Base-by-base conservation (phyloP, 2,329 filamentous ascomycete genomes). In the Tympanopsis confertula region DNA sequence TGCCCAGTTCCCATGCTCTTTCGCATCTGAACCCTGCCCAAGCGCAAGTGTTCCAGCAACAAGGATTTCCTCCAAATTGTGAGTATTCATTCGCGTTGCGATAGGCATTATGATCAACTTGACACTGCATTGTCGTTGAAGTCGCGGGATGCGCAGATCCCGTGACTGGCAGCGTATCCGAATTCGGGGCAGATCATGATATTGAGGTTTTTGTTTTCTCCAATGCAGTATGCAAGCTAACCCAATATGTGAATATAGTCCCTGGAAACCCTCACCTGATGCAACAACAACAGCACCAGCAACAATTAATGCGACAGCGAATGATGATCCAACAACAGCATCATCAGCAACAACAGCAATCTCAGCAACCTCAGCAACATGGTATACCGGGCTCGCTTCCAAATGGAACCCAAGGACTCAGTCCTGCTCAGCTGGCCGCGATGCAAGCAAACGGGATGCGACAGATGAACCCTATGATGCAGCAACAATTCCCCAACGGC, bases 1-100 rank as follows among this genome's bases (percentile, higher is more conserved):
- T 63, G 40, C 70, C 68, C 19, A 75, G 68, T 52, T 65, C 68
- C 36, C 75, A 78, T 59, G 73, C 74, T 19, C 57, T 79, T 44
- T 71, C 68, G 35, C 75, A 79, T 52, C 56, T 79, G 45, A 69
- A 66, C 42, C 69, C 71, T 12, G 50, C 54, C 22, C 68, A 72
- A 47, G 65, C 66, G 42, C 67, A 69, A 42, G 64, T 73, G 55
- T 67, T 73, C 46, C 65, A 68, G 46, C 66, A 68, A 41, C 62
- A 61, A 32, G 59, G 58, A 30, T 56, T 60, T 39, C 54, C 51
- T 17, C 60, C 58, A 43, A 57, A 58, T 35, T 59, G 59, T 64
- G 50, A 52, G 61, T 58, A 40, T 35, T 35, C 12, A 41, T 5
- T 26, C 42, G 42, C 35, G n/a, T n/a, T n/a, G n/a, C n/a, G n/a